Evolutionary conservation across 192 early-diverging fungal genomes (phyloP).

Genomic region (Gonapodya sp.): DNA sequence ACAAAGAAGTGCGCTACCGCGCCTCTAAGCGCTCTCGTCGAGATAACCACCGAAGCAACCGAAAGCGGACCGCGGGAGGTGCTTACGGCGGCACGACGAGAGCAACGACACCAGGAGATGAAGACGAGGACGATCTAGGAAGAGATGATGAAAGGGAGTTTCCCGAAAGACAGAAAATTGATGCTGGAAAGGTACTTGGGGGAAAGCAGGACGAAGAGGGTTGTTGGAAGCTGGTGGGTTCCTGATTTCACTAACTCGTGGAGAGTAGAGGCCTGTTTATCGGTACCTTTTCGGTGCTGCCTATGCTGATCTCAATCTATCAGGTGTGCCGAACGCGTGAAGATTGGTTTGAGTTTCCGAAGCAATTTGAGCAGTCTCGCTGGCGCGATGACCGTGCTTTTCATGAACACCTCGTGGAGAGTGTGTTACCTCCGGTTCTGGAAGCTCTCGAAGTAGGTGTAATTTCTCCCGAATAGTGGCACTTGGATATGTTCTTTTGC

Average conservation of each 20-base stretch:
- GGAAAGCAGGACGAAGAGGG: conserved; percentile 32
- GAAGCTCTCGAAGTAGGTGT: background rate
- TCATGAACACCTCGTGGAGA: background rate
- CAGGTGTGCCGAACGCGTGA: conserved; percentile 38
- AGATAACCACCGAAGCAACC: conserved; percentile 16
- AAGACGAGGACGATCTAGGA: conserved; percentile 13
- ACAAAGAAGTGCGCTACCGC: conserved; percentile 35
- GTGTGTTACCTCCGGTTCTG: background rate
- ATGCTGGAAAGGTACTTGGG: too few relatives aligned
- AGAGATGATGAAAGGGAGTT: conserved; percentile 25
- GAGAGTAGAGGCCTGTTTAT: too few relatives aligned
- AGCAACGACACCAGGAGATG: conserved; percentile 18
- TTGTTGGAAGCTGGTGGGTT: conserved; percentile 24
- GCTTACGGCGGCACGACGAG: conserved; percentile 20
- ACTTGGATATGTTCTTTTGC: too few relatives aligned
- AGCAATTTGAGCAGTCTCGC: conserved; percentile 38
- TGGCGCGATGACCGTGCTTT: background rate
- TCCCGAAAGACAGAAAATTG: too few relatives aligned
- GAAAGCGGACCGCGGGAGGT: conserved; percentile 21
- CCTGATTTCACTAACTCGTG: conserved; percentile 38
- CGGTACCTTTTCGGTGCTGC: too few relatives aligned
- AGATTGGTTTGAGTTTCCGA: conserved; percentile 59
- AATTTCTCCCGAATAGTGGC: too few relatives aligned
- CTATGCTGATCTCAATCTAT: too few relatives aligned
- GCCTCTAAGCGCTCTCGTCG: background rate